Conservation (phyloP, 2,329 filamentous ascomycete genomes). For the Aschersonia sp. region DNA sequence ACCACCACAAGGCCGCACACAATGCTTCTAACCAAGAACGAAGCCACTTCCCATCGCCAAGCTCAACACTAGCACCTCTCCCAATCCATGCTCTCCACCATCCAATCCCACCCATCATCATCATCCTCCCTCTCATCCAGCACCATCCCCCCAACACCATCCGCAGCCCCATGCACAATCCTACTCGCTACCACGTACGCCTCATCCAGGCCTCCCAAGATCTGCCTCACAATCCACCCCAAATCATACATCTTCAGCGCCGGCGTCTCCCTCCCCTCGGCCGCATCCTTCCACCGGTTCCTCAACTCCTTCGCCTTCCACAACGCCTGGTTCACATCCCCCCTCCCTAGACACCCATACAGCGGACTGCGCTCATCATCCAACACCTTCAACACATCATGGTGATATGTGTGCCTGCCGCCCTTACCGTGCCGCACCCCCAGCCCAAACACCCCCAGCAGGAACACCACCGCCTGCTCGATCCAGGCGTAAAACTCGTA, state of each 20-base stretch:
- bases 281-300: slow-evolving; percentile 59
- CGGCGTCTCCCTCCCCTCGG: slow-evolving; percentile 25
- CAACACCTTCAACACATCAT: slow-evolving; percentile 51
- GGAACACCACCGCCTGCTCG: slow-evolving; percentile 54
- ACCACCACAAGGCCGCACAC: too few relatives aligned
- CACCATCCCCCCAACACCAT: slow-evolving; percentile 27
- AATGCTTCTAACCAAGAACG: too few relatives aligned
- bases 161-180: slow-evolving; percentile 29
- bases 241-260: slow-evolving; percentile 46
- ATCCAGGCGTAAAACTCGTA: slow-evolving; percentile 63
- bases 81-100: slow-evolving; percentile 25
- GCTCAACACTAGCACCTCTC: slow-evolving; percentile 10
- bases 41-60: neutral
- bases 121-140: slow-evolving; percentile 1
- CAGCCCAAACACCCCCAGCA: slow-evolving; percentile 50
- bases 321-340: slow-evolving; percentile 42
- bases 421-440: slow-evolving; percentile 18
- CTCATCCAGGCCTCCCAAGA: slow-evolving; percentile 44
- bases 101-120: slow-evolving; percentile 22
- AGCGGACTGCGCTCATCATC: slow-evolving; percentile 43
- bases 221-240: slow-evolving; percentile 38
- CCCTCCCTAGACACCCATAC: slow-evolving; percentile 36
- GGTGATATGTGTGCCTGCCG: slow-evolving; percentile 44
- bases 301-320: slow-evolving; percentile 53
- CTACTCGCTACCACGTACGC: slow-evolving; percentile 36